Evolutionary conservation across 139 green algal species (phyloP), one percentile per base, ranked within the genome.

Genomic region (Haematococcus lacustris): DNA sequence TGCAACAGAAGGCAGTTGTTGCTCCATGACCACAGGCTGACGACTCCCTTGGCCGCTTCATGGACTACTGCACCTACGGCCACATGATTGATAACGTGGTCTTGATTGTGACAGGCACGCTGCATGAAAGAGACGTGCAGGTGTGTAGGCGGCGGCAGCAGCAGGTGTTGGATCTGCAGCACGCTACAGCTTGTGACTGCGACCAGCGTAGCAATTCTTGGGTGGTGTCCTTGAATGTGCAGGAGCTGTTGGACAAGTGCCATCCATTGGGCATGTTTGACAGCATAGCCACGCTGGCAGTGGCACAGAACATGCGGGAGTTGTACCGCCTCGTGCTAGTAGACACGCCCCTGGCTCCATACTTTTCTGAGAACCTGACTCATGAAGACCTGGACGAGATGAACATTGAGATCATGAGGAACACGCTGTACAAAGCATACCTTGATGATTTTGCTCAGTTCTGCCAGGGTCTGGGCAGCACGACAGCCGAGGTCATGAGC

Each of bases 1-100:
- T n/a, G n/a, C n/a, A n/a, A n/a, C n/a, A n/a, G n/a, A n/a, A n/a
- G n/a, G n/a, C n/a, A n/a, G n/a, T n/a, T n/a, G n/a, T n/a, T n/a
- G n/a, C n/a, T n/a, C n/a, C n/a, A n/a, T n/a, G n/a, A n/a, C n/a
- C n/a, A n/a, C 86, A 98, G 87, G 95, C 95, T 7, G 84, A 91
- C 35, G 89, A 95, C 74, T 90, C 84, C 0, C 76, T 99, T 32
- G 88, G 81, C 2, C 88, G 74, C 13, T 99, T 99, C 74, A 85
- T 99, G 71, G 94, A 99, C 75, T 98, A 97, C 77, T 97, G 95
- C 84, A 99, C 93, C 13, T 97, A 97, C 65, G 94, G 94, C 0
- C 93, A 99, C 83, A 99, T 99, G 96, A 99, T 99, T 65, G 96
- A 99, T 85, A 99, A 99, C 72, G 92, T 99, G 30, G 93, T 99